Evolutionary conservation across 768 basidiomycete genomes (phyloP).

Genomic region (Pleurotus cornucopiae): DNA sequence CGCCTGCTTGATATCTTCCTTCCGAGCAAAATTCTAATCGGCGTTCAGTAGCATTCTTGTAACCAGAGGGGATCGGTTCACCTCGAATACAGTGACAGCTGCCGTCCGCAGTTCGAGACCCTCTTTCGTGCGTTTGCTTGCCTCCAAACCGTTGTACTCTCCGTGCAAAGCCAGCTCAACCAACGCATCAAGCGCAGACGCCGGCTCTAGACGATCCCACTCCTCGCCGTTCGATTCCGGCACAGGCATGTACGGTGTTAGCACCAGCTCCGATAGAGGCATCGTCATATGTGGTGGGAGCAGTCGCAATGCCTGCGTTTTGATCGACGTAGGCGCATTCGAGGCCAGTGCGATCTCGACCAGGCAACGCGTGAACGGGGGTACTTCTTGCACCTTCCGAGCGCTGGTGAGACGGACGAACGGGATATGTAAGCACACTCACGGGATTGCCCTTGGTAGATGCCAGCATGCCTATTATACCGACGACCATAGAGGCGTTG

Average conservation of each 20-base stretch:
- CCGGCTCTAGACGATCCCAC: slow-evolving; percentile 82
- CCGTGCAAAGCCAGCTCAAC: slow-evolving; percentile 83
- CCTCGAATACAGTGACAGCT: slow-evolving; percentile 82
- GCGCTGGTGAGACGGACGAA: neutral
- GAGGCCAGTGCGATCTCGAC: slow-evolving; percentile 87
- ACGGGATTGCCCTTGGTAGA: slow-evolving; percentile 63
- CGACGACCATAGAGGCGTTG: slow-evolving; percentile 76
- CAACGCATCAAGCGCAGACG: slow-evolving; percentile 78
- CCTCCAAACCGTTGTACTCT: slow-evolving; percentile 73
- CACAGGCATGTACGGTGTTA: slow-evolving; percentile 73
- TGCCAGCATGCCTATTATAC: slow-evolving; percentile 83
- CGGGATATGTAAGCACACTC: slow-evolving; percentile 16
- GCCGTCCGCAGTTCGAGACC: slow-evolving; percentile 72
- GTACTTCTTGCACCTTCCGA: slow-evolving; percentile 50
- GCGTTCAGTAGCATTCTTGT: slow-evolving; percentile 3
- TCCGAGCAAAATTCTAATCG: slow-evolving; percentile 67
- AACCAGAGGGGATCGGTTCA: slow-evolving; percentile 22
- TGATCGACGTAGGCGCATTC: slow-evolving; percentile 86
- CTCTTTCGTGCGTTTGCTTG: slow-evolving; percentile 56
- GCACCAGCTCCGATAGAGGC: slow-evolving; percentile 60
- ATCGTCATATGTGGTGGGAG: slow-evolving; percentile 47
- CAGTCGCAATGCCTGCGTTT: slow-evolving; percentile 66
- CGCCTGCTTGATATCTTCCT: slow-evolving; percentile 64
- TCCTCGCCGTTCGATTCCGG: slow-evolving; percentile 87
- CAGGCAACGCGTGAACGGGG: slow-evolving; percentile 68